Conservation (phyloP, 2,329 filamentous ascomycete genomes). For the Claviceps maximensis region DNA sequence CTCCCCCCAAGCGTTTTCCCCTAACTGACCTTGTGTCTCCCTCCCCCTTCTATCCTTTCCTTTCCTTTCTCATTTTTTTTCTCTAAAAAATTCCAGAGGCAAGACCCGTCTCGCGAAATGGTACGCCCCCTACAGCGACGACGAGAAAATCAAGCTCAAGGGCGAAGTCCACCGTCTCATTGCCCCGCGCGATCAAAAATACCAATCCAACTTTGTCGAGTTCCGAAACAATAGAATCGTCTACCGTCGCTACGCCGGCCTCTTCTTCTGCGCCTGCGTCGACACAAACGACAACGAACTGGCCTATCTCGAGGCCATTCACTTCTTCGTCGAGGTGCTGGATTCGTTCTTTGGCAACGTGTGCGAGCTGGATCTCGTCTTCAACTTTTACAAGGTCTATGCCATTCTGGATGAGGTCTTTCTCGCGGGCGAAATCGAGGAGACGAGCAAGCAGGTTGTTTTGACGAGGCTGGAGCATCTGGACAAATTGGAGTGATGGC, state of each 20-base stretch:
- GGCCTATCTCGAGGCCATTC: conserved; percentile 91
- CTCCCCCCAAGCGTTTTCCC: background rate
- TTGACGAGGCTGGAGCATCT: conserved; percentile 86
- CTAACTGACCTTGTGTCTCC: conserved; percentile 3
- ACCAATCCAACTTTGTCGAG: conserved; percentile 99
- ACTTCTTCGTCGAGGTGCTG: conserved; percentile 98
- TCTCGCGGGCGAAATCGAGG: conserved; percentile 92
- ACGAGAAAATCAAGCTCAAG: conserved; percentile 98
- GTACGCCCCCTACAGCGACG: conserved; percentile 97
- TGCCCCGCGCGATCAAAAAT: conserved; percentile 94
- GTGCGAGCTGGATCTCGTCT: conserved; percentile 86
- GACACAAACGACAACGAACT: conserved; percentile 98
- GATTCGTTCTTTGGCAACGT: conserved; percentile 99
- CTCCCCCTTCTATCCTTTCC: background rate
- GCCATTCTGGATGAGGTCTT: conserved; percentile 98
- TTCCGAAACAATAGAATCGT: conserved; percentile 91
- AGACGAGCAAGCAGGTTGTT: conserved; percentile 97
- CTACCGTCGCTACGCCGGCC: conserved; percentile 89
- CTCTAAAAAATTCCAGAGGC: no score
- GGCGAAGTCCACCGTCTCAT: conserved; percentile 98
- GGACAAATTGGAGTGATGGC: conserved; percentile 73
- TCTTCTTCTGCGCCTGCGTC: conserved; percentile 99
- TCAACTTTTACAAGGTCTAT: conserved; percentile 81
- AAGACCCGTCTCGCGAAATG: conserved; percentile 98
- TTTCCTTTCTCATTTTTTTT: no score